These are phyloP conservation scores for Megacollybia marginata DNA, from an alignment of 768 basidiomycete genomes.

Conservation along the genomic window DNA sequence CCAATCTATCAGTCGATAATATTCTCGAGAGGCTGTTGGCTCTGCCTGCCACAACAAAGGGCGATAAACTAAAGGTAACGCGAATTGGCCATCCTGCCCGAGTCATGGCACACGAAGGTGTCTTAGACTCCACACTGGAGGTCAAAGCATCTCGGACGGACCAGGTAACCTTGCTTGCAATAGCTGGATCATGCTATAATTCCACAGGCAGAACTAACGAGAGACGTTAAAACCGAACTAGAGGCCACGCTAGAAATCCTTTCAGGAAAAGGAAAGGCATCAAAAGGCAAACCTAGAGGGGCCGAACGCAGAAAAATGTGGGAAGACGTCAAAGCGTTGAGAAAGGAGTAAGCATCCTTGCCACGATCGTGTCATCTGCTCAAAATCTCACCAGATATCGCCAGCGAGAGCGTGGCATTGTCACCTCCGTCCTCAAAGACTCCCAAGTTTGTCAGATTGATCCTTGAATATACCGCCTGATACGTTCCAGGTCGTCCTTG, in stretches of 20 bases:
- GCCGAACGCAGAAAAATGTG: conserved; percentile 77
- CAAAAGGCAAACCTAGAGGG: conserved; percentile 64
- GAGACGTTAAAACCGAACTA: conserved; percentile 85
- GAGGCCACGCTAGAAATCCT: conserved; percentile 59
- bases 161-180: conserved; percentile 32
- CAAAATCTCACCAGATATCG: conserved; percentile 56
- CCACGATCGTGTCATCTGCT: background rate
- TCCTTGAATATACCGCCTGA: background rate
- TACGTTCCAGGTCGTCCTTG: conserved; percentile 66
- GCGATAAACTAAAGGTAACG: conserved; percentile 55
- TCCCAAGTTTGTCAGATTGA: conserved; percentile 47
- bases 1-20: conserved; percentile 94
- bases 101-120: conserved; percentile 64
- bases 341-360: conserved; percentile 69
- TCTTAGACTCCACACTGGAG: conserved; percentile 66
- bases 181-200: background rate
- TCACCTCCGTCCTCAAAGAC: conserved; percentile 69
- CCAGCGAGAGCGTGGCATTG: conserved; percentile 79
- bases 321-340: conserved; percentile 77
- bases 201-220: conserved; percentile 66
- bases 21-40: conserved; percentile 79
- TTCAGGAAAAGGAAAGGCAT: conserved; percentile 66
- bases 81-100: conserved; percentile 96
- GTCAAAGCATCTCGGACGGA: conserved; percentile 68
- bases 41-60: conserved; percentile 44